phyloP scores from a whole-genome alignment of 2,329 filamentous ascomycete species.

The Metarhizium rileyi region DNA sequence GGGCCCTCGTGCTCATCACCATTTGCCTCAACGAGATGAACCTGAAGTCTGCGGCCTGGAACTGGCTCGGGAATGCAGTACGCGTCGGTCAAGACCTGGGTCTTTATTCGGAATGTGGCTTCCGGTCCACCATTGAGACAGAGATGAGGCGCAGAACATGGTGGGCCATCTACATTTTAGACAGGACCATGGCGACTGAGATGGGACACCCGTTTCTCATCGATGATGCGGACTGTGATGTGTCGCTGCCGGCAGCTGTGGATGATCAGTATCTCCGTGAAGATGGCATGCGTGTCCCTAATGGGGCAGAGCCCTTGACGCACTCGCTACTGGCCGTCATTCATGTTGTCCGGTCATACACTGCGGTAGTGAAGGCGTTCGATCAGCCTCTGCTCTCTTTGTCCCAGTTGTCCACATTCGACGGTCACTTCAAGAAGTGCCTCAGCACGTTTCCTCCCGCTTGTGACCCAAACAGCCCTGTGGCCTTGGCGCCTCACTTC shows the following conservation, averaged over 20 bases:
- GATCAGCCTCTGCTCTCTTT: conserved; percentile 56
- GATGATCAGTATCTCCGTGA: conserved; percentile 70
- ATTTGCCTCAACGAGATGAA: conserved; percentile 82
- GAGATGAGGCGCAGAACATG: conserved; percentile 84
- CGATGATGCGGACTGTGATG: conserved; percentile 80
- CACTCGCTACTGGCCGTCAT: conserved; percentile 71
- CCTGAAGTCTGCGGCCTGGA: conserved; percentile 73
- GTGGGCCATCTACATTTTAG: conserved; percentile 90
- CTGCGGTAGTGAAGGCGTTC: conserved; percentile 61
- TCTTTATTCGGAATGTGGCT: conserved; percentile 64
- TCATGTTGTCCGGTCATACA: conserved; percentile 70
- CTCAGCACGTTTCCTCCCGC: conserved; percentile 65
- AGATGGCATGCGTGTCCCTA: conserved; percentile 42
- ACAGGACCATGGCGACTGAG: conserved; percentile 72
- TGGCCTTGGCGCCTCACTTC: conserved; percentile 62
- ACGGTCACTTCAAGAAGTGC: conserved; percentile 69
- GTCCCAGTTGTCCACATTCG: conserved; percentile 65
- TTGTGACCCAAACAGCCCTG: conserved; percentile 57
- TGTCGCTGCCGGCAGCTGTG: conserved; percentile 65
- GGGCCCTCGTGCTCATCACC: conserved; percentile 61
- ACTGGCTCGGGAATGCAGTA: conserved; percentile 73
- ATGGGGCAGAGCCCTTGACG: conserved; percentile 45
- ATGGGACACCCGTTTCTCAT: conserved; percentile 73
- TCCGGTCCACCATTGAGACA: conserved; percentile 64
- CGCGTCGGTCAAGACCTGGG: conserved; percentile 76